Base-by-base conservation (phyloP, 805 yeast genomes). In the Metschnikowia santaceciliae region DNA sequence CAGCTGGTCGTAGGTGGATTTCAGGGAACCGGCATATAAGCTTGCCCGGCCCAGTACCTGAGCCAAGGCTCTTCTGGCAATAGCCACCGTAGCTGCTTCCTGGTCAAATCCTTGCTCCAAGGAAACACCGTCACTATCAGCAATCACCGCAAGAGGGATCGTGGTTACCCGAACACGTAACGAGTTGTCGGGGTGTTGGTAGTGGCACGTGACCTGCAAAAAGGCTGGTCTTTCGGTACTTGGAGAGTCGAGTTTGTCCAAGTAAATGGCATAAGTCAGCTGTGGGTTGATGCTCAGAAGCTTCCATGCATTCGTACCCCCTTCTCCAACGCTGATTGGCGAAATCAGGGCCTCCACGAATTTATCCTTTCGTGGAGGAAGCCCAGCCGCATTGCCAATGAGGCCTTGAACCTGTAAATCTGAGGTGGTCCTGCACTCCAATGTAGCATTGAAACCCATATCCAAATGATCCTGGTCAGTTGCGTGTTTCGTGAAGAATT, bases 101-200 rank as follows among this genome's bases (percentile, higher is more conserved):
- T 84, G 88, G 62, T 84, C 90, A 61, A 84, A 83, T 14, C 77
- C 77, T 8, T 64, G 62, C 37, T 78, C 74, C 41, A 82, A 58
- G 44, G 68, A 72, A n/a, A 66, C 61, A 13, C 64, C 62, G 52
- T 74, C 77, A 10, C 70, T 66, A 26, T 71, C 70, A 11, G 73
- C 71, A 23, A 74, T 57, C 3, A 80, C 64, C 3, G 76, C 75
- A 32, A 73, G 69, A 5, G 78, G 72, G 4, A 79, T 64, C 0
- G 89, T 83, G 6, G 88, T 83, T 11, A 84, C 87, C 55, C 82
- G 76, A 43, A 84, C 62, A 56, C 88, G 72, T 60, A 74, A 71
- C 22, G 79, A 72, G 2, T 86, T 86, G 47, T 74, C 75, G 8
- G 83, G 71, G 57, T 84, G 88, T 58, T 83, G 86, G 60, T 84